Percentiles rank a stretch among this genome's conserved stretches.
Evolutionary conservation across 2,329 filamentous ascomycete genomes (phyloP).

Genomic region (Pseudopithomyces chartarum): DNA sequence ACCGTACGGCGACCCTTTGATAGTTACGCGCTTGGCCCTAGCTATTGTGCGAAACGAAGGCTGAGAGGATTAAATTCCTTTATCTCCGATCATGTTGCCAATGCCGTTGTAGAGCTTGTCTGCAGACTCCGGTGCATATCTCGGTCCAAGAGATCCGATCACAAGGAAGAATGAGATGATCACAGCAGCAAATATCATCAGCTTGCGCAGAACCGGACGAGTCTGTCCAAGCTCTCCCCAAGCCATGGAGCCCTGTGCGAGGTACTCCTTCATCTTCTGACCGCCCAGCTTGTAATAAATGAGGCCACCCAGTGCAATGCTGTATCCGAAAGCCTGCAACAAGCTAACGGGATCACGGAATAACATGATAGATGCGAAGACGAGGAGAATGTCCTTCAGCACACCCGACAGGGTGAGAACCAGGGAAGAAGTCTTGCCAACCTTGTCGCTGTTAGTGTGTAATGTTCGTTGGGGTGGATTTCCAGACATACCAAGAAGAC

Average conservation of each 20-base stretch:
- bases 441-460: constrained; percentile 55
- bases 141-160: constrained; percentile 58
- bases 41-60: neutral
- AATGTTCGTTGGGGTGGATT: neutral
- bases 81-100: constrained; percentile 42
- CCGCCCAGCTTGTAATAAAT: constrained; percentile 85
- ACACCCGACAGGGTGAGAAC: constrained; percentile 87
- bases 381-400: constrained; percentile 85
- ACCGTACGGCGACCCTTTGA: neutral
- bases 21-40: neutral
- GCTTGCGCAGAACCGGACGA: constrained; percentile 78
- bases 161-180: constrained; percentile 71
- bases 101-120: constrained; percentile 41
- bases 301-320: constrained; percentile 77
- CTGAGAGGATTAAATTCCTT: constrained; percentile 19
- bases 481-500: constrained; percentile 74
- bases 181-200: constrained; percentile 69
- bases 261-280: constrained; percentile 82
- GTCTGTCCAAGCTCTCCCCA: constrained; percentile 86
- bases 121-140: constrained; percentile 43
- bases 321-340: constrained; percentile 84
- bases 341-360: constrained; percentile 76
- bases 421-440: constrained; percentile 85
- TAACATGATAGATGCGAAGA: constrained; percentile 78
- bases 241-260: constrained; percentile 71